Conservation (phyloP, 768 basidiomycete genomes). For the Agrocybe pediades region DNA sequence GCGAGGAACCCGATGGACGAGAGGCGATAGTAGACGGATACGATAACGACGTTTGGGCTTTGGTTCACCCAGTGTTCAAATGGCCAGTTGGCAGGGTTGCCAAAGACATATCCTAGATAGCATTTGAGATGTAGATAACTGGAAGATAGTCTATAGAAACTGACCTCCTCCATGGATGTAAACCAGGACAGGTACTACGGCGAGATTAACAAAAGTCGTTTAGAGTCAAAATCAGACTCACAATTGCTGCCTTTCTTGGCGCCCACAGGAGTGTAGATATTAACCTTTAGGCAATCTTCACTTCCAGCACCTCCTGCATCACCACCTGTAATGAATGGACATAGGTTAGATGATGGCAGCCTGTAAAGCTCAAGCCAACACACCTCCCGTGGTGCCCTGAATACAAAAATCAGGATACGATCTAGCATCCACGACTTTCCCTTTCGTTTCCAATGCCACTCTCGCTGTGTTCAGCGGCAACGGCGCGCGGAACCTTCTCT, state of each 20-base stretch:
- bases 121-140: neutral
- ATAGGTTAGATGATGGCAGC: neutral
- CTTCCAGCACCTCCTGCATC: constrained; percentile 66
- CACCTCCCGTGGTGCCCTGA: constrained; percentile 55
- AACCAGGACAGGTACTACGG: constrained; percentile 44
- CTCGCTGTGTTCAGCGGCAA: constrained; percentile 51
- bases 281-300: constrained; percentile 70
- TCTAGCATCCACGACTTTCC: constrained; percentile 50
- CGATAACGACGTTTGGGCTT: constrained; percentile 60
- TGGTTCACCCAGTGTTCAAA: constrained; percentile 69
- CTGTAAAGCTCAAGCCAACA: constrained; percentile 6
- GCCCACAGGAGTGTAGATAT: constrained; percentile 58
- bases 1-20: constrained; percentile 65
- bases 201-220: neutral
- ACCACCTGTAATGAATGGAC: constrained; percentile 35
- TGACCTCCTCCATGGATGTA: constrained; percentile 54
- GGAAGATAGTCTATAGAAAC: neutral
- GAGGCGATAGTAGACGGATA: constrained; percentile 68
- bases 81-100: constrained; percentile 67
- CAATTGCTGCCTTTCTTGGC: constrained; percentile 47
- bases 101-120: constrained; percentile 49
- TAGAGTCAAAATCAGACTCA: constrained; percentile 26
- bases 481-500: constrained; percentile 54
- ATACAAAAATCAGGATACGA: constrained; percentile 60
- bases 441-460: constrained; percentile 33